Conservation (phyloP, 345 rosid species). For the Brassica cretica region DNA sequence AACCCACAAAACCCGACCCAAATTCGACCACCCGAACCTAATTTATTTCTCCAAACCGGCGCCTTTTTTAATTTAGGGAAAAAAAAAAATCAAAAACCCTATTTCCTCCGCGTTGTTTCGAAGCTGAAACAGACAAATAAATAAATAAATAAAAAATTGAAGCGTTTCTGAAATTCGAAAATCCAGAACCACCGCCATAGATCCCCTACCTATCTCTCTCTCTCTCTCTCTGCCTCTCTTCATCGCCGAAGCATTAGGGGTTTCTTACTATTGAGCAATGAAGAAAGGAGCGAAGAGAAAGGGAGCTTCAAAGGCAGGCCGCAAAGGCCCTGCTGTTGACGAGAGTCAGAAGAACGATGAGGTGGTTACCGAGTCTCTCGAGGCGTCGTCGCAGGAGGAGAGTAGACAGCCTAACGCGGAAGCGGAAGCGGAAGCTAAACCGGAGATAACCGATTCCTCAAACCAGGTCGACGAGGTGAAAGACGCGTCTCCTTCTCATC, state of each 20-base stretch:
- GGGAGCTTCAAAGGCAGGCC: slow-evolving; percentile 36
- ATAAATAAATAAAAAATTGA: background rate
- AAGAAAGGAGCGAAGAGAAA: slow-evolving; percentile 50
- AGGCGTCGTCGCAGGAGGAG: slow-evolving; percentile 37
- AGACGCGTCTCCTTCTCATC: slow-evolving; percentile 2
- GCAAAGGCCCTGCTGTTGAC: slow-evolving; percentile 22
- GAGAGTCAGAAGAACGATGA: slow-evolving; percentile 23
- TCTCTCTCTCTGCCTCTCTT: background rate
- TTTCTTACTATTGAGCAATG: slow-evolving; percentile 30
- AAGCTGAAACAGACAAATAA: background rate
- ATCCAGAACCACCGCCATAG: slow-evolving; percentile 43
- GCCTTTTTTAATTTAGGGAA: background rate
- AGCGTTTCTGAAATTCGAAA: slow-evolving; percentile 36
- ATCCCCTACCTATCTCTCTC: slow-evolving; percentile 21
- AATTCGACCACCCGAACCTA: no score
- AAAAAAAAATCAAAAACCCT: background rate
- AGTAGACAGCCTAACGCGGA: slow-evolving; percentile 13
- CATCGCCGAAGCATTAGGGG: background rate
- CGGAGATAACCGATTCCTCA: background rate
- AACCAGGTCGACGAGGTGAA: slow-evolving; percentile 3
- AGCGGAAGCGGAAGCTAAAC: background rate
- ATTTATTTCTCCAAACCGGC: background rate
- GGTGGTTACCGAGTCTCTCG: slow-evolving; percentile 26
- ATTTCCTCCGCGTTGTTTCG: background rate
- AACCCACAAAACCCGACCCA: no score